These are phyloP conservation scores for Exophiala viscosa DNA, from an alignment of 2,329 filamentous ascomycete genomes.

Conservation along the genomic window DNA sequence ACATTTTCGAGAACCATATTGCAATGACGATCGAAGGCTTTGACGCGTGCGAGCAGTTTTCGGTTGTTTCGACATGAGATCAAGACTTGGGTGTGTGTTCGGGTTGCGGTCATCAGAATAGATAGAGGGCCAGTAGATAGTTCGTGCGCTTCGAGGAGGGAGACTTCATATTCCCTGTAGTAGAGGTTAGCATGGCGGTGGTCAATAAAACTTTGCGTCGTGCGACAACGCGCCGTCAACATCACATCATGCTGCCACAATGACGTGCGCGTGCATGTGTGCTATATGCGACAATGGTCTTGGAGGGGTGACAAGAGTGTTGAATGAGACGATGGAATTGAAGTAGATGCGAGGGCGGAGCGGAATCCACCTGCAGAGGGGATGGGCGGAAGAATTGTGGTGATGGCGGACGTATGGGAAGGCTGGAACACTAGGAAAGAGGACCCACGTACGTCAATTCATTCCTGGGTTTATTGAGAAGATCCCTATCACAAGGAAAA, in stretches of 20 bases:
- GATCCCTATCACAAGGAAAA: conserved; percentile 58
- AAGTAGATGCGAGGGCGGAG: conserved; percentile 23
- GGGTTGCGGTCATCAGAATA: conserved; percentile 93
- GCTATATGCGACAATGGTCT: conserved; percentile 1
- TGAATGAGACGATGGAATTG: conserved; percentile 5
- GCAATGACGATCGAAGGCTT: conserved; percentile 97
- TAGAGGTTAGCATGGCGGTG: conserved; percentile 7
- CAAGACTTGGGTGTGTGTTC: conserved; percentile 89
- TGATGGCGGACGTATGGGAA: conserved; percentile 21
- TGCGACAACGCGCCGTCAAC: neutral
- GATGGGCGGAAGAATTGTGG: conserved; percentile 21
- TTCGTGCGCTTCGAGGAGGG: conserved; percentile 74
- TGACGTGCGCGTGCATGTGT: neutral
- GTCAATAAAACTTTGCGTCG: neutral
- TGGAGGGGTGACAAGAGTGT: neutral
- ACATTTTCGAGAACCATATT: conserved; percentile 99
- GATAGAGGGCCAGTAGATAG: conserved; percentile 78
- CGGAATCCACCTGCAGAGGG: conserved; percentile 22
- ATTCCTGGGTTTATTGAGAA: conserved; percentile 80
- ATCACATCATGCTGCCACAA: neutral
- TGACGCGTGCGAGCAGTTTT: conserved; percentile 93
- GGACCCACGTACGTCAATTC: conserved; percentile 75
- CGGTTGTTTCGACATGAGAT: conserved; percentile 98
- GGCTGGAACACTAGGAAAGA: conserved; percentile 19
- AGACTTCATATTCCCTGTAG: conserved; percentile 81